These are phyloP conservation scores for Chytriomyces sp. DNA, from an alignment of 192 early-diverging fungal species.

Conservation along the genomic window DNA sequence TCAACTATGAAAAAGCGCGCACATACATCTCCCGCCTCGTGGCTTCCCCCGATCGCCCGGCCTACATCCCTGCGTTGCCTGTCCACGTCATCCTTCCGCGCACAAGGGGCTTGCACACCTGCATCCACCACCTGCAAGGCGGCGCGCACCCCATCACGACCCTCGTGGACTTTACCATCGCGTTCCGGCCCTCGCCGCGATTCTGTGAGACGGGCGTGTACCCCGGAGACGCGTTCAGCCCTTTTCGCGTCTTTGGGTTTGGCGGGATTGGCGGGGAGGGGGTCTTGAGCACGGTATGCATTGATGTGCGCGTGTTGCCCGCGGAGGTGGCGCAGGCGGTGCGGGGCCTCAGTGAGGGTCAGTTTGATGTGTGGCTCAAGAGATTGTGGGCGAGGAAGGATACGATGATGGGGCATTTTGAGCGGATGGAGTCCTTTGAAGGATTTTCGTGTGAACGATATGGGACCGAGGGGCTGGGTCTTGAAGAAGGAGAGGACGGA, in stretches of 20 bases:
- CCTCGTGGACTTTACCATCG: conserved; percentile 14
- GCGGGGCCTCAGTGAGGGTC: not conserved
- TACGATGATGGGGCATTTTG: conserved; percentile 11
- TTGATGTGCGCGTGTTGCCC: not conserved
- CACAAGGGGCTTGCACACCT: conserved; percentile 6
- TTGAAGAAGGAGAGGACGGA: not conserved
- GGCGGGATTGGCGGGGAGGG: not conserved
- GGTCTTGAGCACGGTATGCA: not conserved
- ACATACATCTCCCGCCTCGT: no score
- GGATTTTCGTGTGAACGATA: not conserved
- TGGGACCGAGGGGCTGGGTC: not conserved
- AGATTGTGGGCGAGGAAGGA: conserved; percentile 17
- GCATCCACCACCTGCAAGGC: not conserved
- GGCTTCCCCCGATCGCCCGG: not conserved
- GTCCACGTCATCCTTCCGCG: conserved; percentile 20
- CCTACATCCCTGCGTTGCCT: not conserved
- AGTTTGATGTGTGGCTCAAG: conserved; percentile 25
- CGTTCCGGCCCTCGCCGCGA: not conserved
- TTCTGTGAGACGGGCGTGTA: not conserved
- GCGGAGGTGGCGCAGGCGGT: not conserved
- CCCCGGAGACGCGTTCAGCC: not conserved
- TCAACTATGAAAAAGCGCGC: no score
- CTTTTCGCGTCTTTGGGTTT: conserved; percentile 1
- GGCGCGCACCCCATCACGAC: not conserved
- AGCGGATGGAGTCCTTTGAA: not conserved